These are phyloP conservation scores for Chrysopogon serrulatus DNA, from an alignment of 176 grass and related monocot genomes.

Conservation along the genomic window DNA sequence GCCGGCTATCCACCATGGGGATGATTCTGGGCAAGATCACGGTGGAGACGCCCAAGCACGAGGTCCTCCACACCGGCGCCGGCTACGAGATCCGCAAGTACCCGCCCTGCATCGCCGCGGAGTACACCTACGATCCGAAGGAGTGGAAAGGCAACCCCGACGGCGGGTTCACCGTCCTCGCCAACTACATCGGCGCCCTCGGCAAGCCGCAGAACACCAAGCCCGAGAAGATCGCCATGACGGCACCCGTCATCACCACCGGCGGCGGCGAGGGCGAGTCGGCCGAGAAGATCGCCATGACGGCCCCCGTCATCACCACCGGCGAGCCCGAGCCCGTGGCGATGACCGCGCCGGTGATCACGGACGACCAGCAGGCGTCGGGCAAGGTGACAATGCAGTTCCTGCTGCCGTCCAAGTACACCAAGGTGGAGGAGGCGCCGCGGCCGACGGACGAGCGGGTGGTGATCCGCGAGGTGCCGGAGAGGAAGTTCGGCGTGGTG, in stretches of 20 bases:
- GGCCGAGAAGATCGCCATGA: constrained; percentile 69
- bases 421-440: constrained; percentile 63
- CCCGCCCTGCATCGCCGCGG: constrained; percentile 58
- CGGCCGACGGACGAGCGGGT: constrained; percentile 74
- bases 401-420: constrained; percentile 78
- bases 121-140: constrained; percentile 85
- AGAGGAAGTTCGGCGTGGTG: constrained; percentile 66
- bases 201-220: constrained; percentile 73
- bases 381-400: constrained; percentile 76
- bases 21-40: constrained; percentile 77
- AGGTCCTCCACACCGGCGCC: constrained; percentile 58
- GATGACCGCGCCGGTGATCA: constrained; percentile 81
- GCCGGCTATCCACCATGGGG: constrained; percentile 44
- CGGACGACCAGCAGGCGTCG: constrained; percentile 9
- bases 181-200: constrained; percentile 82
- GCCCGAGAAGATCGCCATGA: constrained; percentile 88
- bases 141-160: constrained; percentile 58
- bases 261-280: background rate
- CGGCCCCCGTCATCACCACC: constrained; percentile 70
- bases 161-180: constrained; percentile 77
- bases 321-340: constrained; percentile 49
- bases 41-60: constrained; percentile 86
- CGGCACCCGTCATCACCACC: constrained; percentile 68
- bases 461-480: constrained; percentile 55
- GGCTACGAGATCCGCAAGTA: constrained; percentile 95